Percentiles rank a stretch among this genome's conserved stretches.
Evolutionary conservation across 306 rosid genomes (phyloP).

Genomic region (Spatholobus suberectus): DNA sequence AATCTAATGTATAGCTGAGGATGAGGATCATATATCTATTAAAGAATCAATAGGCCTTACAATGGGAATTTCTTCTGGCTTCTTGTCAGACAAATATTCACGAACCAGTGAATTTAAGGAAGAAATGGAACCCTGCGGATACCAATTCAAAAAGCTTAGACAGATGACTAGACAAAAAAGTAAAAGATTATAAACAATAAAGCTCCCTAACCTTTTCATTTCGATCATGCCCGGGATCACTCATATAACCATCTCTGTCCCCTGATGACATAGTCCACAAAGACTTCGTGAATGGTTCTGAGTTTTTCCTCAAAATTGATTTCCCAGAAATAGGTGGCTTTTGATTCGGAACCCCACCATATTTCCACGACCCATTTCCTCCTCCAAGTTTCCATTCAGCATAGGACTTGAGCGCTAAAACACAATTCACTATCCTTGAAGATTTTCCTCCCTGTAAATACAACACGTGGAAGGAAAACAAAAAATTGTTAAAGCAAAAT

Average conservation of each 20-base stretch:
- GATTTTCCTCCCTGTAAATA: constrained; percentile 83
- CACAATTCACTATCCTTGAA: constrained; percentile 79
- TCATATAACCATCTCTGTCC: constrained; percentile 57
- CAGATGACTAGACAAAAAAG: background rate
- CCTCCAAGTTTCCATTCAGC: constrained; percentile 75
- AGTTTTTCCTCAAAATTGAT: constrained; percentile 58
- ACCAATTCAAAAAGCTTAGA: constrained; percentile 33
- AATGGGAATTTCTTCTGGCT: constrained; percentile 80
- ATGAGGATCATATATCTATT: background rate
- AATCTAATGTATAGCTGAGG: background rate
- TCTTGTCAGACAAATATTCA: constrained; percentile 68
- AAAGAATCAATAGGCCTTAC: constrained; percentile 56
- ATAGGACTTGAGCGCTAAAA: constrained; percentile 78
- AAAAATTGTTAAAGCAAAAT: constrained; percentile 11
- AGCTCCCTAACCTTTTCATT: constrained; percentile 66
- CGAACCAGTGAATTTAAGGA: constrained; percentile 63
- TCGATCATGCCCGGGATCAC: constrained; percentile 48
- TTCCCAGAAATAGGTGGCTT: constrained; percentile 60
- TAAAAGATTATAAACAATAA: constrained; percentile 25
- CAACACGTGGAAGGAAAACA: background rate
- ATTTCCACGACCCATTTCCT: constrained; percentile 69
- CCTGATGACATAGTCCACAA: constrained; percentile 49
- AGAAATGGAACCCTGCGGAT: constrained; percentile 63
- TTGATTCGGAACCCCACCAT: constrained; percentile 48
- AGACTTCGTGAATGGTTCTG: constrained; percentile 69